Evolutionary conservation across 177 flowering plant genomes (phyloP), one percentile per base, ranked within the genome.

Genomic region (Tripterygium wilfordii): DNA sequence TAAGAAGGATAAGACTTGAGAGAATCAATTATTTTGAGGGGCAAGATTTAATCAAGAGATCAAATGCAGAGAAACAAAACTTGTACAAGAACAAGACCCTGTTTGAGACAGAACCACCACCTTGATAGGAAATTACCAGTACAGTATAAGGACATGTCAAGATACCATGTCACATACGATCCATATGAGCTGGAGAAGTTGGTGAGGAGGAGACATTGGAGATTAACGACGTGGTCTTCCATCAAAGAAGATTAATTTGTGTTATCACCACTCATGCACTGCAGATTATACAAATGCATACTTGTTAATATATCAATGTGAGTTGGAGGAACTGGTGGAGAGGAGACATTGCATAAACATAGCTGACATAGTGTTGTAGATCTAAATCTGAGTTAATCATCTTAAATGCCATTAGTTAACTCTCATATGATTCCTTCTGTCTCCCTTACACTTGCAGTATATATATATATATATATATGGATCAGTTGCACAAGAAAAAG

Each of bases 261-360:
- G 22, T 21, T 17, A 21, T 17, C 7, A 23, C 41, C 41, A 37
- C 19, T 37, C 41, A 23, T 37, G 22, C 41, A 37, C 12, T 5
- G 19, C 8, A 36, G 15, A n/a, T 2, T 36, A 2, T 36, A 16
- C 3, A 16, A 3, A 36, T 36, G n/a, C 18, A n/a, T 13, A n/a
- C 16, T 2, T 14, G 4, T 14, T 36, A n/a, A 3, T 36, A 4
- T n/a, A n/a, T 2, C 16, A 19, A 36, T n/a, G 4, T 36, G 25
- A 23, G 21, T 36, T 17, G 42, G 37, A 28, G 20, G 27, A 19
- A 20, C 29, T 47, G 41, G 26, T 57, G 42, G 49, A 4, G 30
- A 18, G 42, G 62, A 49, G 46, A 57, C 55, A 57, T 40, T 23
- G 35, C 43, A 40, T 43, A 29, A 26, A 57, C 49, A 35, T 21